These are phyloP conservation scores for Stemphylium lycopersici DNA, from an alignment of 2,329 filamentous ascomycete genomes.

Conservation along the genomic window DNA sequence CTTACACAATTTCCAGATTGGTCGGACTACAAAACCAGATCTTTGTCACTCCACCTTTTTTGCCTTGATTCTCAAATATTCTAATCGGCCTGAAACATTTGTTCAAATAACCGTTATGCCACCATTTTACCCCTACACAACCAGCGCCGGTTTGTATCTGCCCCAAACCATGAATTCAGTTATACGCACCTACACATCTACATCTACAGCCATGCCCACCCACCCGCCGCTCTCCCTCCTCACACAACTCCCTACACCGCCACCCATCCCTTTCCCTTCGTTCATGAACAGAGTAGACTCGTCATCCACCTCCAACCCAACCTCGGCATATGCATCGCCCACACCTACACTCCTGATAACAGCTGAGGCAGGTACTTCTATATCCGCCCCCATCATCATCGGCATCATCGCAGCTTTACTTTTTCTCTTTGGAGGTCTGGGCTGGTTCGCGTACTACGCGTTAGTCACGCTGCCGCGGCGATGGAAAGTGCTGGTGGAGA, in stretches of 20 bases:
- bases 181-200: no score
- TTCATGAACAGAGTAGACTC: background rate
- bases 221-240: no score
- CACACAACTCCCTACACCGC: background rate
- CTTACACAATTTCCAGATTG: no score
- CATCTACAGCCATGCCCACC: no score
- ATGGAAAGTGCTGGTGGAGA: background rate
- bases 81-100: background rate
- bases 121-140: background rate
- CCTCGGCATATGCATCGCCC: background rate
- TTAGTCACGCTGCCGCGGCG: background rate
- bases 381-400: background rate
- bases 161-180: background rate
- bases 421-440: background rate
- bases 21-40: no score
- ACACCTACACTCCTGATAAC: background rate
- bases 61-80: background rate
- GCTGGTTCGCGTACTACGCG: slow-evolving; percentile 1
- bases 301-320: background rate
- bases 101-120: background rate
- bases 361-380: background rate
- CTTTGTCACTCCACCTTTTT: no score
- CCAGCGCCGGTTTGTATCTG: background rate
- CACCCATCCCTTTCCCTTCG: background rate
- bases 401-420: slow-evolving; percentile 1